Evolutionary conservation across 495 filamentous ascomycete species (phyloP), one percentile per base, ranked within the genome.

Genomic region (Aspergillus homomorphus): DNA sequence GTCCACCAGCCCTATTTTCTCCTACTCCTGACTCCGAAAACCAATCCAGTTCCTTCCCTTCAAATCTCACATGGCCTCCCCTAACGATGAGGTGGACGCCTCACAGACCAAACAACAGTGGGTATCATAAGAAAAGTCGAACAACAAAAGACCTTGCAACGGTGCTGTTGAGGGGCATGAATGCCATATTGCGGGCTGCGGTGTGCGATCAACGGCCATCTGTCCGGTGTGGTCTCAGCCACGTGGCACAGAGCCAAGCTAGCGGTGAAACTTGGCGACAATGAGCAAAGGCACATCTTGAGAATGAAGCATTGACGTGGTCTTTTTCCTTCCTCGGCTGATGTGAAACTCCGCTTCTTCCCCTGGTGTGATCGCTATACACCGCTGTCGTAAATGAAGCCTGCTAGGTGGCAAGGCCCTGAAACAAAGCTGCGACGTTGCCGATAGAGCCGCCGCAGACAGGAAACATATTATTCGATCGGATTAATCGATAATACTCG

Each of bases 121-220:
- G 62, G 62, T 65, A 65, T 65, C 62, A 65, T 54, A 38, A 38
- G 46, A 51, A 57, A 56, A 28, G 20, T 45, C 26, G 30, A 63
- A 52, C 49, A 56, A 49, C 26, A 57, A 45, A 58, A 51, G 49
- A 49, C 38, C 52, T 55, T 38, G 44, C 51, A 45, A 54, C 15
- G 23, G 45, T 45, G 46, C 23, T 20, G 23, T 7, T 38, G n/a
- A n/a, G n/a, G n/a, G n/a, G n/a, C n/a, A n/a, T n/a, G 33, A 53
- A 20, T 23, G 18, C 49, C 28, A 22, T 24, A 26, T 20, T 18
- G 2, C 45, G 43, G 21, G 52, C 45, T 46, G 53, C 45, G 42
- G 55, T 62, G 60, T 60, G 51, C 28, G 45, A 26, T 43, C 46
- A 19, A 62, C 59, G 55, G 60, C 54, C 60, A 54, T 55, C 41